A percentile compares a stretch with the other conserved stretches of the same genome.
Conservation (phyloP, 2,329 filamentous ascomycete species). For the Leptoxyphium fumago region DNA sequence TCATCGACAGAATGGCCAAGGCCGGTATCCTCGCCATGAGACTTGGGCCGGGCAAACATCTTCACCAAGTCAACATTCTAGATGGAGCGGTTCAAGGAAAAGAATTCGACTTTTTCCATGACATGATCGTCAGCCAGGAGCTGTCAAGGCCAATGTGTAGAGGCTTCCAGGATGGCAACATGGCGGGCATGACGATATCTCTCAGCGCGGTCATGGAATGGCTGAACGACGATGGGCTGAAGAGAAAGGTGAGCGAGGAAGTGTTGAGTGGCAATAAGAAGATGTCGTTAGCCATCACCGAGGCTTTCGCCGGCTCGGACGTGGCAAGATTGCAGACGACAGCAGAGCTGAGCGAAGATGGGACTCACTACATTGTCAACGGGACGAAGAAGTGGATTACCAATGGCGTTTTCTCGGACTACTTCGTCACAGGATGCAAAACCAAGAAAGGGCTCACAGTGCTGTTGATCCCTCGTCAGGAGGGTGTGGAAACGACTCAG, state of each 20-base stretch:
- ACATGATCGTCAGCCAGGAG: constrained; percentile 63
- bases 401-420: constrained; percentile 66
- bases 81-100: constrained; percentile 58
- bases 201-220: constrained; percentile 70
- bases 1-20: constrained; percentile 67
- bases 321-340: constrained; percentile 69
- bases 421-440: constrained; percentile 68
- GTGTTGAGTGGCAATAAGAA: constrained; percentile 72
- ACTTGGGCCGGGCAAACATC: constrained; percentile 66
- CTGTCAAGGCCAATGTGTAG: constrained; percentile 56
- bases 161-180: constrained; percentile 70
- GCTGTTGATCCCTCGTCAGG: constrained; percentile 56
- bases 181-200: constrained; percentile 74
- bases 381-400: constrained; percentile 80
- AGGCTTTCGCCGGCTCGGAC: constrained; percentile 75
- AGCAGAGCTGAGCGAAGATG: constrained; percentile 59
- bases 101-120: constrained; percentile 80
- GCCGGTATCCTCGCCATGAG: constrained; percentile 67
- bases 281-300: constrained; percentile 76
- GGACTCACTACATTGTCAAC: constrained; percentile 55
- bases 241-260: constrained; percentile 53
- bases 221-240: constrained; percentile 51
- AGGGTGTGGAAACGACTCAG: constrained; percentile 59
- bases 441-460: constrained; percentile 70
- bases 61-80: constrained; percentile 55